phyloP scores from a whole-genome alignment of 352 stramenopile genomes.

The Globisporangium takayamanum region DNA sequence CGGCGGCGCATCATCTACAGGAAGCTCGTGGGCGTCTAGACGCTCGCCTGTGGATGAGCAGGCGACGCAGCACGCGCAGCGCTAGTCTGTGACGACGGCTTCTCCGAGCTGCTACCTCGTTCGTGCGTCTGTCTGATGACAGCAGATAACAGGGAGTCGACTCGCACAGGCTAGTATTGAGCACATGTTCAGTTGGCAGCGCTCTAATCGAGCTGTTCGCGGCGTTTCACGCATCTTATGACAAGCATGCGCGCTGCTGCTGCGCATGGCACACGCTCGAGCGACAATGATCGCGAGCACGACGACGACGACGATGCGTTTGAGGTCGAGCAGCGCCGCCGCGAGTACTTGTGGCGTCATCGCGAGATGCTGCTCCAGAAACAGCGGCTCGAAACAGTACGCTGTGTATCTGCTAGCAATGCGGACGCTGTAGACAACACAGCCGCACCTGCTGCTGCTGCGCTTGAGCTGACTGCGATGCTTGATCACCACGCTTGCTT shows the following conservation, averaged over 20 bases:
- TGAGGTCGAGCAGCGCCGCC: slow-evolving; percentile 30
- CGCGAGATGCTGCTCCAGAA: slow-evolving; percentile 43
- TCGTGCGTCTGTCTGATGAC: background rate
- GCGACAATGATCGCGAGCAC: slow-evolving; percentile 1
- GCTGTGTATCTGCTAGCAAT: too few species aligned
- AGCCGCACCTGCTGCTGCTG: background rate
- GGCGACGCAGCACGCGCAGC: too few species aligned
- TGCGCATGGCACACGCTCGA: background rate
- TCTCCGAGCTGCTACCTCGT: background rate
- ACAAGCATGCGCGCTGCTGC: background rate
- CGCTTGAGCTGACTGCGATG: background rate
- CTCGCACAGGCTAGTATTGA: too few species aligned
- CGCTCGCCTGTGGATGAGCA: too few species aligned
- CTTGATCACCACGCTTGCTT: background rate
- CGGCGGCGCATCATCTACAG: background rate
- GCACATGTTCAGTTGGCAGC: background rate
- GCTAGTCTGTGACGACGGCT: too few species aligned
- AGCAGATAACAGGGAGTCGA: background rate
- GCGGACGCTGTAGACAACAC: background rate
- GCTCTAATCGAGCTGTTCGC: background rate
- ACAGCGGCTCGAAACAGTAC: slow-evolving; percentile 38
- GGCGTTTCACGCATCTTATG: slow-evolving; percentile 1
- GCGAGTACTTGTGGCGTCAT: slow-evolving; percentile 38
- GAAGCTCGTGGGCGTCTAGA: background rate
- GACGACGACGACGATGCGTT: slow-evolving; percentile 8